Percentiles rank a stretch among this genome's conserved stretches.
Conservation (phyloP, 2,329 filamentous ascomycete genomes). For the Pseudocercospora macadamiae region DNA sequence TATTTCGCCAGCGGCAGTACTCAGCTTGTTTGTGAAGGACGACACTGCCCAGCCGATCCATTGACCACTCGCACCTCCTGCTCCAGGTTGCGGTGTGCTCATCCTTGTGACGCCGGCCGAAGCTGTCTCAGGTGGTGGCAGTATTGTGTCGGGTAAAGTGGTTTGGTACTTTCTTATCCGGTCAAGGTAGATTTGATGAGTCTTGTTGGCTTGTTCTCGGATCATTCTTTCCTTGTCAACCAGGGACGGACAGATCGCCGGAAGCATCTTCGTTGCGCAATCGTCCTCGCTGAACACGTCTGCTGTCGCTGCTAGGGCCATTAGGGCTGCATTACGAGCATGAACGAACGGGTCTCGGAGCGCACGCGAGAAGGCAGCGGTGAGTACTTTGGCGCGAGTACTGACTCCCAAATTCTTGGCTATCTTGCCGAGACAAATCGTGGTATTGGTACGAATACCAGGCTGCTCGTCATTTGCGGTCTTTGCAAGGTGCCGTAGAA, state of each 20-base stretch:
- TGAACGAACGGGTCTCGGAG: conserved; percentile 93
- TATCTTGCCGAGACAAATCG: conserved; percentile 95
- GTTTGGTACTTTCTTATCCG: conserved; percentile 78
- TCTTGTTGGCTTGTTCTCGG: conserved; percentile 88
- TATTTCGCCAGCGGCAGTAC: conserved; percentile 84
- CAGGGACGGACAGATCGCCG: conserved; percentile 78
- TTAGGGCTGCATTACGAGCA: conserved; percentile 82
- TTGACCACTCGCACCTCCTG: conserved; percentile 54
- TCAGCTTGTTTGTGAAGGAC: conserved; percentile 94
- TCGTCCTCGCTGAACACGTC: conserved; percentile 91
- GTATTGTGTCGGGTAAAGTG: conserved; percentile 76
- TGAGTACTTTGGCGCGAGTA: conserved; percentile 84
- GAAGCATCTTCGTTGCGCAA: conserved; percentile 79
- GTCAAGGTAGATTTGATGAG: conserved; percentile 81
- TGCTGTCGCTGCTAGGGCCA: conserved; percentile 81
- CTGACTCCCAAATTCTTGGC: conserved; percentile 78
- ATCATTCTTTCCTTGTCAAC: conserved; percentile 96
- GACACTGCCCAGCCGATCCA: conserved; percentile 99
- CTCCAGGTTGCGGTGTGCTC: conserved; percentile 68
- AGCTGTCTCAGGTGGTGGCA: conserved; percentile 65
- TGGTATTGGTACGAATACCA: conserved; percentile 96
- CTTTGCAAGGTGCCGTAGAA: conserved; percentile 87
- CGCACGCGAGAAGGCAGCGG: conserved; percentile 87
- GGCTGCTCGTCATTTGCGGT: conserved; percentile 97
- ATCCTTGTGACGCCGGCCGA: conserved; percentile 63